Conservation (phyloP, 148 eudicot species). For the Chenopodium formosanum region DNA sequence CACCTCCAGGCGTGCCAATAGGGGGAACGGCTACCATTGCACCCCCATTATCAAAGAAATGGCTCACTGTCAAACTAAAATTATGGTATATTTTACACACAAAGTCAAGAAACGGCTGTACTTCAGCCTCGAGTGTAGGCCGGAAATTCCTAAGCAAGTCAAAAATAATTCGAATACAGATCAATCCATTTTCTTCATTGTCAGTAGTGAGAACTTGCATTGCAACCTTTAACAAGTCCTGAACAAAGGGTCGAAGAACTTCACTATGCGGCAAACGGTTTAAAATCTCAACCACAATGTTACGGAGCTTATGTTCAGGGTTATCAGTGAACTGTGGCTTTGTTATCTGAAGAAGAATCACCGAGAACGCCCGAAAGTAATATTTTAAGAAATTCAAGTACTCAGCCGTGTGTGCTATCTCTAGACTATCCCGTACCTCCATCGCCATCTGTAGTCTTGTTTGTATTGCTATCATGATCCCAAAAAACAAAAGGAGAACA, state of each 20-base stretch:
- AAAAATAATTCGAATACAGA: slow-evolving; percentile 89
- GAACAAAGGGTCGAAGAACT: slow-evolving; percentile 89
- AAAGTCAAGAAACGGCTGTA: slow-evolving; percentile 92
- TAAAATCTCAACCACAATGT: slow-evolving; percentile 83
- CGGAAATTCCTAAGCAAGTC: slow-evolving; percentile 89
- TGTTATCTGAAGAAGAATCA: slow-evolving; percentile 68
- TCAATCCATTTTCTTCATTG: slow-evolving; percentile 89
- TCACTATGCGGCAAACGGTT: slow-evolving; percentile 96
- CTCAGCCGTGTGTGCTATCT: slow-evolving; percentile 93
- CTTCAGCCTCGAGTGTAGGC: slow-evolving; percentile 82
- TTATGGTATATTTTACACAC: slow-evolving; percentile 95
- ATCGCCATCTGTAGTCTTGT: slow-evolving; percentile 82
- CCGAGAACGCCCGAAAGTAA: slow-evolving; percentile 85
- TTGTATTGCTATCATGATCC: slow-evolving; percentile 55
- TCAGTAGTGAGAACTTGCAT: slow-evolving; percentile 93
- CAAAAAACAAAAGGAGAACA: neutral
- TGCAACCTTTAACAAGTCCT: slow-evolving; percentile 83
- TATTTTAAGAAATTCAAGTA: slow-evolving; percentile 92
- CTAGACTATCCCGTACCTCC: slow-evolving; percentile 97
- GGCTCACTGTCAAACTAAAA: slow-evolving; percentile 75
- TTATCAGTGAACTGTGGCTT: slow-evolving; percentile 88
- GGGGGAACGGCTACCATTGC: slow-evolving; percentile 56
- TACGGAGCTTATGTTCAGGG: slow-evolving; percentile 85
- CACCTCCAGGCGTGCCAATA: slow-evolving; percentile 38
- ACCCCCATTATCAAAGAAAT: slow-evolving; percentile 79